These are phyloP conservation scores for Coprinopsis marcescibilis DNA, from an alignment of 768 basidiomycete genomes.

Conservation along the genomic window DNA sequence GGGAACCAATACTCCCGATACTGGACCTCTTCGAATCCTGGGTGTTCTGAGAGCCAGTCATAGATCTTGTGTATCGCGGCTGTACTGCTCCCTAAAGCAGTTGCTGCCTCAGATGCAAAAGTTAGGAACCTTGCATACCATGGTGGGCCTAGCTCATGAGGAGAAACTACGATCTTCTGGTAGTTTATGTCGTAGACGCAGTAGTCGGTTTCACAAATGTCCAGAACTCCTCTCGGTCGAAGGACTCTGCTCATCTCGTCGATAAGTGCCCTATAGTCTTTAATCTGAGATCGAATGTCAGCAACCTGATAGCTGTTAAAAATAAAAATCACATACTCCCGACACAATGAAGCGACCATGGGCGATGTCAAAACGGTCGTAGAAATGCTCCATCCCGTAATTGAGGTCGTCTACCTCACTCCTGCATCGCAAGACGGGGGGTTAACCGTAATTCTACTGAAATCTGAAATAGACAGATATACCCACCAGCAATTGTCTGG, in stretches of 20 bases:
- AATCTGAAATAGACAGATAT: background rate
- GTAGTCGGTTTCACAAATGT: slow-evolving; percentile 69
- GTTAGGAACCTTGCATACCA: slow-evolving; percentile 56
- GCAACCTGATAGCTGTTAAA: slow-evolving; percentile 1
- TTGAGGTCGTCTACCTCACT: slow-evolving; percentile 85
- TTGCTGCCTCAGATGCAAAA: slow-evolving; percentile 42
- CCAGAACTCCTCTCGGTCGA: slow-evolving; percentile 63
- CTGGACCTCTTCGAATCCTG: slow-evolving; percentile 53
- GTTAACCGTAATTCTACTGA: background rate
- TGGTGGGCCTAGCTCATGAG: slow-evolving; percentile 36
- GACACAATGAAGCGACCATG: slow-evolving; percentile 68
- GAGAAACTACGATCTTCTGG: slow-evolving; percentile 22
- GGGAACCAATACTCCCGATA: slow-evolving; percentile 63
- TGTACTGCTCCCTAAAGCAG: slow-evolving; percentile 16
- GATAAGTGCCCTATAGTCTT: slow-evolving; percentile 58
- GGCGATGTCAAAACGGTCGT: slow-evolving; percentile 70
- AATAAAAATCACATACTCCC: slow-evolving; percentile 47
- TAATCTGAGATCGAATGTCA: slow-evolving; percentile 55
- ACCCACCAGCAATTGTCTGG: background rate
- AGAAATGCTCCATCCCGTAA: slow-evolving; percentile 77
- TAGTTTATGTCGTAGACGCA: slow-evolving; percentile 48
- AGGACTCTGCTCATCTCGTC: slow-evolving; percentile 63
- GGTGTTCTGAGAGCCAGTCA: slow-evolving; percentile 48
- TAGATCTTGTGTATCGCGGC: slow-evolving; percentile 39
- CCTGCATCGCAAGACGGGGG: slow-evolving; percentile 31